Evolutionary conservation across 2,329 filamentous ascomycete species (phyloP), one percentile per base, ranked within the genome.

Genomic region (Claviceps maximensis): DNA sequence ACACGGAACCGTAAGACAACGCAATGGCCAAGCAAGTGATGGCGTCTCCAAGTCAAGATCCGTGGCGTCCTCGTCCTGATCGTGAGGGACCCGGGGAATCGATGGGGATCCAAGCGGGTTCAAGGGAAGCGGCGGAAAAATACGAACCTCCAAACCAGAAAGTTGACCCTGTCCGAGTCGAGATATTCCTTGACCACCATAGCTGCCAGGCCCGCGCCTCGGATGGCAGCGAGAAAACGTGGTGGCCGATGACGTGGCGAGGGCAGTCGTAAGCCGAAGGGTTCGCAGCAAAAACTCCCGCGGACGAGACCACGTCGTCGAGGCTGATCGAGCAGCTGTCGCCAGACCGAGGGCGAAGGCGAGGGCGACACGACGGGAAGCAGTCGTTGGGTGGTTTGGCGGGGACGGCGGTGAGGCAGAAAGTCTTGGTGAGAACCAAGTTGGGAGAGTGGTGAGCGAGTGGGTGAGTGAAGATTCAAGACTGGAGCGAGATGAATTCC

Each of bases 81-180:
- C 7, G 9, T 33, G 31, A 12, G 15, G 15, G 29, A 47, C 23
- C 42, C n/a, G 25, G 29, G 19, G 19, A 13, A 17, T 10, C 25
- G 49, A 29, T 51, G 15, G 19, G 12, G 15, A 7, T 17, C 17
- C n/a, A 36, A 23, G 58, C 51, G 56, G 57, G 8, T 38, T 36
- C 9, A 15, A 52, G 51, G 50, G 56, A 56, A 55, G 59, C 60
- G 42, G 29, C 9, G 42, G 42, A 4, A 29, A 29, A 29, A 59
- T 63, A 77, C 80, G 69, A 74, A 84, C 81, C 79, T 82, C 81
- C 81, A 84, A 66, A 84, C 75, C 67, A 84, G 75, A 74, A 80
- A 84, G 73, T 84, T 84, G 75, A 84, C 73, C 73, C 78, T 75
- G 68, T 84, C 76, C 59, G 79, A 82, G 74, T 82, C 77, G 63